Evolutionary conservation across 805 yeast genomes (phyloP).

Genomic region (Ascoidea asiatica): DNA sequence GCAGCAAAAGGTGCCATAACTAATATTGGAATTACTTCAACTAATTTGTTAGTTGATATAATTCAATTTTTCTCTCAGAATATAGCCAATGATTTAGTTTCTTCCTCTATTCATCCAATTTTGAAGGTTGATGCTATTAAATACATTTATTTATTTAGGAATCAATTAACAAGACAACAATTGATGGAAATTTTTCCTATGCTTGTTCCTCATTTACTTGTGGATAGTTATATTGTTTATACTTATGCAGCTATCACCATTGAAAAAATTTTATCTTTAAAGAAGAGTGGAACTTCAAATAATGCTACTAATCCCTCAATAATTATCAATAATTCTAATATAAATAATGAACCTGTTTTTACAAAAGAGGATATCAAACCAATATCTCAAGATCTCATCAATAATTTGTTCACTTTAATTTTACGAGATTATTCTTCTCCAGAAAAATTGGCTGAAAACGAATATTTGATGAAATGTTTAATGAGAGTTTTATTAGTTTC

Average conservation of each 20-base stretch:
- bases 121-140: conserved; percentile 87
- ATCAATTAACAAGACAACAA: conserved; percentile 83
- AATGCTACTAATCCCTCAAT: neutral
- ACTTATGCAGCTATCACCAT: conserved; percentile 91
- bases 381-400: conserved; percentile 45
- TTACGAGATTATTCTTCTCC: conserved; percentile 51
- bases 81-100: conserved; percentile 71
- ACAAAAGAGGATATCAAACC: conserved; percentile 59
- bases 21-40: conserved; percentile 72
- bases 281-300: conserved; percentile 22
- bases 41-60: conserved; percentile 75
- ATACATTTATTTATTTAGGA: conserved; percentile 79
- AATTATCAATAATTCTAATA: conserved; percentile 13
- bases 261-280: conserved; percentile 73
- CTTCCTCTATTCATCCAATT: conserved; percentile 49
- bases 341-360: conserved; percentile 48
- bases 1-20: conserved; percentile 91
- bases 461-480: conserved; percentile 77
- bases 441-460: conserved; percentile 90
- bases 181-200: conserved; percentile 68
- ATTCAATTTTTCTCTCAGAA: conserved; percentile 72
- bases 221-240: conserved; percentile 66
- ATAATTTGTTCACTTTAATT: conserved; percentile 54
- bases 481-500: conserved; percentile 72
- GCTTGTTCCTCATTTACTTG: conserved; percentile 53